Conservation (phyloP, 1,284 basidiomycete species). For the Cystobasidium sp. region DNA sequence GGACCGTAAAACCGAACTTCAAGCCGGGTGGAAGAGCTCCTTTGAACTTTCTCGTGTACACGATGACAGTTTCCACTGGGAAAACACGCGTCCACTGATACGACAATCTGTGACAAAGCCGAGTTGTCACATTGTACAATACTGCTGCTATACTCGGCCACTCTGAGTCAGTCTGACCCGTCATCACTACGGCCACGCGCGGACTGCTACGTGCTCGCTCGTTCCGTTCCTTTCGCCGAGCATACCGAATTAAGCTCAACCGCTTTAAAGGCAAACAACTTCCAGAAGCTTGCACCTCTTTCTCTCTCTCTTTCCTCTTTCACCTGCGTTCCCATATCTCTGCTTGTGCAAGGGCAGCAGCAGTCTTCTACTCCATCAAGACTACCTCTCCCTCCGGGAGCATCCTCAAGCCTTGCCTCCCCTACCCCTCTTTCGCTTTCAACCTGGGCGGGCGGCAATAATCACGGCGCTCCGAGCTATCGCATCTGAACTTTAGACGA, state of each 20-base stretch:
- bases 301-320: background rate
- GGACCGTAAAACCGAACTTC: constrained; percentile 2
- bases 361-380: background rate
- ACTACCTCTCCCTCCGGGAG: no score
- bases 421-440: no score
- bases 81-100: background rate
- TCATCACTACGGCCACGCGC: no score
- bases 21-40: background rate
- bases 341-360: background rate
- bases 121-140: no score
- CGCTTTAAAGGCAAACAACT: background rate
- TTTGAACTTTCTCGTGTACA: background rate
- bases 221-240: constrained; percentile 7
- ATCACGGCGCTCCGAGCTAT: no score
- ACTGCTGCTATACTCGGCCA: no score
- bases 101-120: background rate
- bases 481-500: no score
- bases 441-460: no score
- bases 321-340: background rate
- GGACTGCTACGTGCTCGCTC: background rate
- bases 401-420: background rate
- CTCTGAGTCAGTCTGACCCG: no score
- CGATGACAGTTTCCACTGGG: constrained; percentile 5
- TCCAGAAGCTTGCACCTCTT: background rate
- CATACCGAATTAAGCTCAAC: constrained; percentile 9